Evolutionary conservation across 257 asterid species (phyloP).

Genomic region (Pogostemon cablin): DNA sequence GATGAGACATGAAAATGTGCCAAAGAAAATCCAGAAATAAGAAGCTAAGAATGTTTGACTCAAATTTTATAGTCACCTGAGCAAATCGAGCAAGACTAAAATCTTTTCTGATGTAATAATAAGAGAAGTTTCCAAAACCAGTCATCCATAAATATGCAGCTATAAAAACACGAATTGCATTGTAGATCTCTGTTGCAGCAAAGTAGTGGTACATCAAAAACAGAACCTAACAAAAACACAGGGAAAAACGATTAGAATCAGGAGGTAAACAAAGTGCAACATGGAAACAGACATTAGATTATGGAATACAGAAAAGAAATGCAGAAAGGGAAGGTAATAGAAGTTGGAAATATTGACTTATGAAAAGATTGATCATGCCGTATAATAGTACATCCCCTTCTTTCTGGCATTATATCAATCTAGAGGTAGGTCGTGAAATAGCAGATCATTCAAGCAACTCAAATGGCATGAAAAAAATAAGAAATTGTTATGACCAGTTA

Average conservation of each 20-base stretch:
- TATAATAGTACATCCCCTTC: conserved; percentile 1
- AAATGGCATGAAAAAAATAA: conserved; percentile 14
- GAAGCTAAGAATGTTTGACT: conserved; percentile 1
- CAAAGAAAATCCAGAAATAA: neutral
- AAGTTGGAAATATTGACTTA: conserved; percentile 19
- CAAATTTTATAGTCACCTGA: conserved; percentile 52
- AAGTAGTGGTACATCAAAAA: conserved; percentile 86
- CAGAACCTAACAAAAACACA: conserved; percentile 55
- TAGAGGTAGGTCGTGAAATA: conserved; percentile 11
- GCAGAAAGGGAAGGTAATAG: conserved; percentile 13
- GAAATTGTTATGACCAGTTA: conserved; percentile 20
- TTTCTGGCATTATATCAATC: conserved; percentile 14
- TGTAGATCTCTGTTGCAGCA: conserved; percentile 83
- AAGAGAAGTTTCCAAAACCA: conserved; percentile 89
- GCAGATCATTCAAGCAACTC: conserved; percentile 13
- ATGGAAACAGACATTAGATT: conserved; percentile 7
- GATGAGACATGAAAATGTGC: conserved; percentile 20
- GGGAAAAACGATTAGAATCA: conserved; percentile 27
- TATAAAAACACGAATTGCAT: conserved; percentile 77
- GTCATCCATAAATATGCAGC: conserved; percentile 96
- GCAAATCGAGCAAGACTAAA: conserved; percentile 80
- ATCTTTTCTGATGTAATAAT: conserved; percentile 79
- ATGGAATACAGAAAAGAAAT: neutral
- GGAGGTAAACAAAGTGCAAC: conserved; percentile 12
- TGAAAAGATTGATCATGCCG: neutral